These are phyloP conservation scores for Phytopythium vexans DNA, from an alignment of 352 stramenopile species.

Conservation along the genomic window DNA sequence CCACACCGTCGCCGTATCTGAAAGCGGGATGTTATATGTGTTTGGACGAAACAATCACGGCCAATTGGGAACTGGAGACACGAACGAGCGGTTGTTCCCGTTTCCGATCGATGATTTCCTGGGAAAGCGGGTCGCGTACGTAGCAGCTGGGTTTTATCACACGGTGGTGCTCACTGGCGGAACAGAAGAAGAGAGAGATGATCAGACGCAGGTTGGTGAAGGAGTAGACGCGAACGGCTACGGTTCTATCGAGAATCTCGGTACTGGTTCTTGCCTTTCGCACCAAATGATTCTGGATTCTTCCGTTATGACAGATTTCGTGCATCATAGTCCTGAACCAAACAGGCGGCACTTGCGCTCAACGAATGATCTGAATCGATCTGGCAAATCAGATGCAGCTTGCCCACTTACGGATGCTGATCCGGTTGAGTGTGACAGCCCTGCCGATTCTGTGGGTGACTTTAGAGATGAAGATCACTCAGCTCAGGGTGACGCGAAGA, in stretches of 20 bases:
- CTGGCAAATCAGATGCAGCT: no score
- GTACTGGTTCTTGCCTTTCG: not conserved
- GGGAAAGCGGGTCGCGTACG: slow-evolving; percentile 82
- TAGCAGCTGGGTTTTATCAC: slow-evolving; percentile 93
- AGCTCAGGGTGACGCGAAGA: no score
- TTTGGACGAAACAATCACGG: slow-evolving; percentile 95
- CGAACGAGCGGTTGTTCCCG: slow-evolving; percentile 81
- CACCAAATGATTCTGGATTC: not conserved
- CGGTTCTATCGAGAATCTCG: no score
- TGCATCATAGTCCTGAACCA: not conserved
- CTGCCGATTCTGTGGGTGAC: not conserved
- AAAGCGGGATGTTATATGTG: slow-evolving; percentile 90
- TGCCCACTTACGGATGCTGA: no score
- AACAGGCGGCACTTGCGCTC: no score
- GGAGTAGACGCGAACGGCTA: no score
- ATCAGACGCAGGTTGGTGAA: slow-evolving; percentile 11
- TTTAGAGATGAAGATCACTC: not conserved
- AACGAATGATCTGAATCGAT: no score
- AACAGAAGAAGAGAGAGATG: slow-evolving; percentile 50
- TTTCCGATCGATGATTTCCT: slow-evolving; percentile 89
- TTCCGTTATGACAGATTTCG: not conserved
- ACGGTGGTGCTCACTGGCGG: slow-evolving; percentile 88
- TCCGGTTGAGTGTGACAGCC: not conserved
- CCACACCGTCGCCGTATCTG: slow-evolving; percentile 84
- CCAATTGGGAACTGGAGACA: slow-evolving; percentile 90